Evolutionary conservation across 768 basidiomycete genomes (phyloP).

Genomic region (Mycena amicta): DNA sequence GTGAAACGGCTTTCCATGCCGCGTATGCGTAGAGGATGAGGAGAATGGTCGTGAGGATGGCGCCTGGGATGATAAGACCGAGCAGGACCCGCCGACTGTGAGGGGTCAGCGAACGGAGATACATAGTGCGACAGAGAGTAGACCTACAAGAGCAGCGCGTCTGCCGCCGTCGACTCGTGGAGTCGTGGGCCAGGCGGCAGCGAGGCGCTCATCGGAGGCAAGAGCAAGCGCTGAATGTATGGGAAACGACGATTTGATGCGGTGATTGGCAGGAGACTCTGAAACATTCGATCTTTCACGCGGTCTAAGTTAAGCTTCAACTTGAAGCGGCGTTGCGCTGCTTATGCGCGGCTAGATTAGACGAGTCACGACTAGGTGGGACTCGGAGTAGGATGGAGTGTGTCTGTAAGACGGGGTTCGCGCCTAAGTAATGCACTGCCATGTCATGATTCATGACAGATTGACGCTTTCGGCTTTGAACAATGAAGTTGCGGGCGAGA

Average conservation of each 20-base stretch:
- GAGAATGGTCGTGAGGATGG: neutral
- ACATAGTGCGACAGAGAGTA: neutral
- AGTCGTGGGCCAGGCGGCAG: neutral
- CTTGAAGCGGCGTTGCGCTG: too few relatives aligned
- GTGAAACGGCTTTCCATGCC: neutral
- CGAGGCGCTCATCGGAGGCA: neutral
- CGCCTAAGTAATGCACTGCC: too few relatives aligned
- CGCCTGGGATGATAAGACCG: neutral
- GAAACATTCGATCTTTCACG: too few relatives aligned
- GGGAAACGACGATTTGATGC: neutral
- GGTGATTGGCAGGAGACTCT: too few relatives aligned
- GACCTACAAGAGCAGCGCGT: neutral
- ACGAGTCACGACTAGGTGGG: too few relatives aligned
- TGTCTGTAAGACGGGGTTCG: too few relatives aligned
- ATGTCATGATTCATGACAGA: too few relatives aligned
- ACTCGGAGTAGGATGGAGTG: too few relatives aligned
- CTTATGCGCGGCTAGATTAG: too few relatives aligned
- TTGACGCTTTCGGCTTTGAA: too few relatives aligned
- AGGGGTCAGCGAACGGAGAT: neutral
- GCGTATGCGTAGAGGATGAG: neutral
- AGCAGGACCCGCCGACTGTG: neutral
- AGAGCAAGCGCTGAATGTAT: neutral
- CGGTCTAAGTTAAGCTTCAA: too few relatives aligned
- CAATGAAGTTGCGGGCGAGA: too few relatives aligned
- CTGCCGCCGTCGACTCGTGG: neutral